Conservation (phyloP, 2,329 filamentous ascomycete genomes). For the Hypoxylon sp. region DNA sequence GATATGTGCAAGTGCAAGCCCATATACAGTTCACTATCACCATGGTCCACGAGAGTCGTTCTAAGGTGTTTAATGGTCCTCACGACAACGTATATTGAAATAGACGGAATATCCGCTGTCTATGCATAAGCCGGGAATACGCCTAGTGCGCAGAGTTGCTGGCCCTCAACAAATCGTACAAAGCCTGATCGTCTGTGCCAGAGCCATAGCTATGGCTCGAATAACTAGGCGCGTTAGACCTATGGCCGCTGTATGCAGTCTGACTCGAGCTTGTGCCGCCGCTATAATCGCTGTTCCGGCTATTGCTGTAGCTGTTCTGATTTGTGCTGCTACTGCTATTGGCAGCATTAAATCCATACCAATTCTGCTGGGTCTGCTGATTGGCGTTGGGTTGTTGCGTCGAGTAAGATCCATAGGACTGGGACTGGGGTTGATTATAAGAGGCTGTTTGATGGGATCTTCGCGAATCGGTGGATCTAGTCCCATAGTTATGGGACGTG, state of each 20-base stretch:
- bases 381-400: constrained; percentile 47
- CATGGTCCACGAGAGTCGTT: not conserved
- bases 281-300: constrained; percentile 43
- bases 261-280: constrained; percentile 21
- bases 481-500: constrained; percentile 44
- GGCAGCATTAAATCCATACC: constrained; percentile 53
- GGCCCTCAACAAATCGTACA: constrained; percentile 49
- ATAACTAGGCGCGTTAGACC: constrained; percentile 44
- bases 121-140: not conserved
- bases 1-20: not conserved
- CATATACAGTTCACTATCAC: not conserved
- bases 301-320: constrained; percentile 44
- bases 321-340: constrained; percentile 43
- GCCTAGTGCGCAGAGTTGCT: constrained; percentile 43
- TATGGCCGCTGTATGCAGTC: constrained; percentile 39
- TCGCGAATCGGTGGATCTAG: constrained; percentile 48
- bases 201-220: constrained; percentile 42
- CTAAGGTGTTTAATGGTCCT: not conserved
- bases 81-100: not conserved
- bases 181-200: constrained; percentile 47
- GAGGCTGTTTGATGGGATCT: constrained; percentile 47
- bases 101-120: not conserved
- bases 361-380: constrained; percentile 52
- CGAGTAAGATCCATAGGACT: constrained; percentile 49
- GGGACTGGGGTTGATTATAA: constrained; percentile 50